Percentiles rank a stretch among this genome's conserved stretches.
These are phyloP conservation scores for Auricularia sp. DNA, from an alignment of 768 basidiomycete genomes.

Conservation along the genomic window DNA sequence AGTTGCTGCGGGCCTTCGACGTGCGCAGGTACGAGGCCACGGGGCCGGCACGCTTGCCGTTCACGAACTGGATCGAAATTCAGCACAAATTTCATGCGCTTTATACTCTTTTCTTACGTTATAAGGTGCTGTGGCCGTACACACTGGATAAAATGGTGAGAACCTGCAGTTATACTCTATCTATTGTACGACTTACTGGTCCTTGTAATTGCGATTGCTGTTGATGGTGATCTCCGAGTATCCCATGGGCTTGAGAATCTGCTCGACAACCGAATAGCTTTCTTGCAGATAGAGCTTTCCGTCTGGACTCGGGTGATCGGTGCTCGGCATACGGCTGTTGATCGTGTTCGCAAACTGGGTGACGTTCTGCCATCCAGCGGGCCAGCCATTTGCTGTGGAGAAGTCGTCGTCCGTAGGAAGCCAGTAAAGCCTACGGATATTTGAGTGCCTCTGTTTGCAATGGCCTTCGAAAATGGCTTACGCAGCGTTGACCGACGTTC, in stretches of 20 bases:
- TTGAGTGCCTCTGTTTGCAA: neutral
- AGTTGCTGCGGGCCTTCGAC: slow-evolving; percentile 42
- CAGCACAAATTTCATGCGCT: neutral
- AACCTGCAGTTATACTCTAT: too few species aligned
- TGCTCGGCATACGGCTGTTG: slow-evolving; percentile 42
- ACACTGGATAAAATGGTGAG: slow-evolving; percentile 13
- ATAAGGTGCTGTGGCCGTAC: slow-evolving; percentile 43
- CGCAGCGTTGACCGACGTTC: slow-evolving; percentile 56
- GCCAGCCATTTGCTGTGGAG: slow-evolving; percentile 41
- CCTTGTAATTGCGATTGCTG: slow-evolving; percentile 43
- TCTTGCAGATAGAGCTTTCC: slow-evolving; percentile 49
- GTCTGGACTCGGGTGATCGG: slow-evolving; percentile 50
- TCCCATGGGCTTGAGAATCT: slow-evolving; percentile 39
- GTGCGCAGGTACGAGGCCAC: slow-evolving; percentile 52
- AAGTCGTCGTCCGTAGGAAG: slow-evolving; percentile 44
- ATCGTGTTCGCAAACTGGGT: slow-evolving; percentile 40
- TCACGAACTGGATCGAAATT: slow-evolving; percentile 15
- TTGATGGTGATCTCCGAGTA: slow-evolving; percentile 48
- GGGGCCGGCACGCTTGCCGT: slow-evolving; percentile 40
- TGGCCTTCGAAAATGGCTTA: slow-evolving; percentile 19
- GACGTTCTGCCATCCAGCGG: slow-evolving; percentile 44
- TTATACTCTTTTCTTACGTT: slow-evolving; percentile 17
- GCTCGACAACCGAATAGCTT: slow-evolving; percentile 32
- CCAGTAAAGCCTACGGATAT: slow-evolving; percentile 39
- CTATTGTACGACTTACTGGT: slow-evolving; percentile 22